A percentile compares a stretch with the other conserved stretches of the same genome.
phyloP scores from a whole-genome alignment of 306 rosid species.

The Cyamopsis tetragonoloba region DNA sequence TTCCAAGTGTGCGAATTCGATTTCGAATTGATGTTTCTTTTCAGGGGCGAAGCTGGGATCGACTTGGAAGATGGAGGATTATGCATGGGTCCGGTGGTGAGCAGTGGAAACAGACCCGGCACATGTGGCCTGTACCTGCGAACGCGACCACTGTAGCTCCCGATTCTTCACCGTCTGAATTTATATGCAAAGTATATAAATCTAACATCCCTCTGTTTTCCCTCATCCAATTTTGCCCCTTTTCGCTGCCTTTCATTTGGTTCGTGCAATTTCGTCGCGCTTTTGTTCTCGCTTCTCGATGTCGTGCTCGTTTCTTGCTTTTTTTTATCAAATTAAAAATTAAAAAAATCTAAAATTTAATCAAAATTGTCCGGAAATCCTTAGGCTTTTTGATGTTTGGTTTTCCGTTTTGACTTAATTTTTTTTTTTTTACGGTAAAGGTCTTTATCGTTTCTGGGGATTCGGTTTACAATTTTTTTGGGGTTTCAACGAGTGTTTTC shows the following conservation, averaged over 20 bases:
- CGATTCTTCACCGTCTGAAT: slow-evolving; percentile 58
- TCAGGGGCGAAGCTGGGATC: slow-evolving; percentile 63
- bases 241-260: background rate
- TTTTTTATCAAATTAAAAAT: background rate
- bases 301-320: background rate
- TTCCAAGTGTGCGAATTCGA: slow-evolving; percentile 42
- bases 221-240: background rate
- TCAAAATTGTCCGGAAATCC: no score
- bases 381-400: background rate
- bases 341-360: no score
- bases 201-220: background rate
- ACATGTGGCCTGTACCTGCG: slow-evolving; percentile 97
- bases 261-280: background rate
- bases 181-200: slow-evolving; percentile 58
- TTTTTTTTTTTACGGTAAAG: background rate
- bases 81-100: slow-evolving; percentile 93
- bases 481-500: background rate
- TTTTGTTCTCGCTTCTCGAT: background rate
- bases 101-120: slow-evolving; percentile 82
- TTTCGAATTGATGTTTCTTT: slow-evolving; percentile 87
- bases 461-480: background rate
- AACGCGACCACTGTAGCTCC: slow-evolving; percentile 79
- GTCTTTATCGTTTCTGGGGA: background rate
- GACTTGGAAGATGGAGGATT: slow-evolving; percentile 79
- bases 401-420: background rate